These are phyloP conservation scores for Pouteria glomerata DNA, from an alignment of 148 eudicot species.

Conservation along the genomic window DNA sequence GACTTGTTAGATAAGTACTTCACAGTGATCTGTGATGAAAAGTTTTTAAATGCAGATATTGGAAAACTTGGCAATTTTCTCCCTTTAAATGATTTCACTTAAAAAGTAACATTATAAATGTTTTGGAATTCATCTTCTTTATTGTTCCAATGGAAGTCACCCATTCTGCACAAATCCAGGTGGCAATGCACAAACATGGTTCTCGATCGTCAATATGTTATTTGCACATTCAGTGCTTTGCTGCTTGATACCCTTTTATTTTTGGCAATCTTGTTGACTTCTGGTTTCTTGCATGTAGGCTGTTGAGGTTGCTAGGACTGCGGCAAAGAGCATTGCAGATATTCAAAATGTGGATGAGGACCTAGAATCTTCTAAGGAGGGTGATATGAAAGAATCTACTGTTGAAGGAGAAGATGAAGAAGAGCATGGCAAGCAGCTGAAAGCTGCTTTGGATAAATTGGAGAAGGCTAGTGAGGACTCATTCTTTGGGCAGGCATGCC, in stretches of 20 bases:
- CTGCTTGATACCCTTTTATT: neutral
- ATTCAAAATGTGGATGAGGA: conserved; percentile 46
- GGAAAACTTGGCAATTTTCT: no score
- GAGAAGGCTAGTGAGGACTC: conserved; percentile 88
- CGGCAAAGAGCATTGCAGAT: conserved; percentile 75
- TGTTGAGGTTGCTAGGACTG: conserved; percentile 77
- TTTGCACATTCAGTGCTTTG: neutral
- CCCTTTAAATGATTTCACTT: no score
- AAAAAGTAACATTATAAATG: no score
- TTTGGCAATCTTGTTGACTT: conserved; percentile 9
- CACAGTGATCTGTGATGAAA: no score
- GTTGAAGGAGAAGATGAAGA: conserved; percentile 46
- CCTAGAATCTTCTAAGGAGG: conserved; percentile 56
- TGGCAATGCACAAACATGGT: conserved; percentile 2
- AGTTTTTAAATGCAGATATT: no score
- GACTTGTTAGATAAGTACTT: no score
- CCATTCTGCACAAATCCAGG: conserved; percentile 2
- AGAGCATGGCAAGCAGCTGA: conserved; percentile 47
- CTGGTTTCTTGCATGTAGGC: conserved; percentile 43
- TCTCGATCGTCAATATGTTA: neutral
- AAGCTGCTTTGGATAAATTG: conserved; percentile 69
- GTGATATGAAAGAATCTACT: conserved; percentile 30
- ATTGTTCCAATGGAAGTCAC: no score
- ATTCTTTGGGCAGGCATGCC: conserved; percentile 78
- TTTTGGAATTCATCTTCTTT: no score